Conservation (phyloP, 345 rosid species). For the Aethionema arabicum region DNA sequence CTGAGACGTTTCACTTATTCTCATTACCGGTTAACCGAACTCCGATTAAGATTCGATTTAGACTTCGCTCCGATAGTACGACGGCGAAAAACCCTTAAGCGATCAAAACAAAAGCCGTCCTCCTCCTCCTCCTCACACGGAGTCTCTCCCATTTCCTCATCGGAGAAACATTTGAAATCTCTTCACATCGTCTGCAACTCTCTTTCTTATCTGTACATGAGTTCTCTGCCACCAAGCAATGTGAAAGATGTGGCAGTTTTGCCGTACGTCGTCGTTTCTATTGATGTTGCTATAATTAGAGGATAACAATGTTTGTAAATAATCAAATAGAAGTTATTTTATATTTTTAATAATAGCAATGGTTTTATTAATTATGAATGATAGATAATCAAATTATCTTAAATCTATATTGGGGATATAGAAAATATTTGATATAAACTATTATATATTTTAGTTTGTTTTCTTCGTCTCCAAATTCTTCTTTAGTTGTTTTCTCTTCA, state of each 20-base stretch:
- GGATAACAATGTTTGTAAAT: no score
- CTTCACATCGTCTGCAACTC: neutral
- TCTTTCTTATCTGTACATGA: no score
- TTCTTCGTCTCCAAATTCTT: conserved; percentile 30
- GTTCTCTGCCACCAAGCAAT: conserved; percentile 3
- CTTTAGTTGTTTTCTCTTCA: conserved; percentile 20
- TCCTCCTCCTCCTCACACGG: conserved; percentile 23
- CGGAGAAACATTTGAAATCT: conserved; percentile 13
- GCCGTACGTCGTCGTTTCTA: neutral
- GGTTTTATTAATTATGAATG: no score
- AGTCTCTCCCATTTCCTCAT: neutral
- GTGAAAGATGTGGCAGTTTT: neutral
- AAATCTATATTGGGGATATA: no score
- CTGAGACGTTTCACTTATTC: neutral
- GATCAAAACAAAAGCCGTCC: conserved; percentile 31
- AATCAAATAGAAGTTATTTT: no score
- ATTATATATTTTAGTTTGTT: no score
- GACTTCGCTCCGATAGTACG: conserved; percentile 28
- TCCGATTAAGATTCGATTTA: conserved; percentile 16
- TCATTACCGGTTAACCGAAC: conserved; percentile 5
- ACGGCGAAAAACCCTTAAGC: conserved; percentile 29
- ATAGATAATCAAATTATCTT: no score
- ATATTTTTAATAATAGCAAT: no score
- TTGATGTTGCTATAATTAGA: no score
- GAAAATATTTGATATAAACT: no score